Evolutionary conservation across 2,329 filamentous ascomycete species (phyloP).

Genomic region (Exophiala calicioides): DNA sequence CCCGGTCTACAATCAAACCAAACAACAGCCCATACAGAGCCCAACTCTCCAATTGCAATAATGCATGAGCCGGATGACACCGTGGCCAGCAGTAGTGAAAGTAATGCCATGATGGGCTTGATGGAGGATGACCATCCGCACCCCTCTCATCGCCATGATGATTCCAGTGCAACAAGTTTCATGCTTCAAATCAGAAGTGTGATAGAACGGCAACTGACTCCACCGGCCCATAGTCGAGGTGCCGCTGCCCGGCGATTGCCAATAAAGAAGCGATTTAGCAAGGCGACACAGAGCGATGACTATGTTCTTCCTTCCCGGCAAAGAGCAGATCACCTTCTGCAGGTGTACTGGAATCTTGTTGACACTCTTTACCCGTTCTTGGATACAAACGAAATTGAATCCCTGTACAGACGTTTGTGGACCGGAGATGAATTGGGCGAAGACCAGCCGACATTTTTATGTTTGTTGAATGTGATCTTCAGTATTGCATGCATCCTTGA

Average conservation of each 20-base stretch:
- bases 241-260: too few species aligned
- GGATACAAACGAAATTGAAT: constrained; percentile 40
- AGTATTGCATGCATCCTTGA: constrained; percentile 49
- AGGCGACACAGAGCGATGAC: constrained; percentile 18
- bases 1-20: too few species aligned
- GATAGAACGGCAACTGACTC: constrained; percentile 7
- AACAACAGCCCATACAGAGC: too few species aligned
- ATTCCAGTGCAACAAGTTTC: constrained; percentile 19
- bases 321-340: constrained; percentile 11
- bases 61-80: too few species aligned
- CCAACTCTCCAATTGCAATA: too few species aligned
- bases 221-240: too few species aligned
- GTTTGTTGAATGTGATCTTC: constrained; percentile 50
- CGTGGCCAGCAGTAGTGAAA: too few species aligned
- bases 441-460: constrained; percentile 48
- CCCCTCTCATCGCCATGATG: too few species aligned
- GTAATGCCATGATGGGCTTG: constrained; percentile 21
- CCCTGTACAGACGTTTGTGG: constrained; percentile 41
- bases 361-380: constrained; percentile 14
- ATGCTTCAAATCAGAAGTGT: constrained; percentile 18
- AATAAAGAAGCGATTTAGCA: too few species aligned
- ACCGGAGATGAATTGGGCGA: constrained; percentile 17
- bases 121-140: constrained; percentile 8
- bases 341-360: constrained; percentile 12
- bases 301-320: constrained; percentile 17